Base-by-base conservation (phyloP, 2,329 filamentous ascomycete species). In the Ophiostoma australiae region DNA sequence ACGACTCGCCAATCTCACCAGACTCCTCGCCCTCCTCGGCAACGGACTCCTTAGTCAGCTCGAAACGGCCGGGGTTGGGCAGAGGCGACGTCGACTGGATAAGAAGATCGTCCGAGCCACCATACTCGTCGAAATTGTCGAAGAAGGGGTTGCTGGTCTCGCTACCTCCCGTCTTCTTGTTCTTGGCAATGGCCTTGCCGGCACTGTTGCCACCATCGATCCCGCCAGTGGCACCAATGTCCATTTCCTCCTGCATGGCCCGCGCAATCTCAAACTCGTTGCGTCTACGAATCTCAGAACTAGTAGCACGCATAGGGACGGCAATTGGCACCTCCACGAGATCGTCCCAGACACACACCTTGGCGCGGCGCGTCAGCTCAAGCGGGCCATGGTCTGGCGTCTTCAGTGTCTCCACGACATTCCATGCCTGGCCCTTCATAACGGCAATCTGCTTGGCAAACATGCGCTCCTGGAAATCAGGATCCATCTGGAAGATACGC, bases 341-440 rank as follows among this genome's bases (percentile, higher is more conserved):
- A 78, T 99, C 95, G 77, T 99, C 95, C 95, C 95, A 99, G 15
- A 99, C 94, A 76, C 93, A 97, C 23, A 99, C 94, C 76, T 94
- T 89, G 68, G 93, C 91, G 75, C 95, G 87, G 74, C 95, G 87
- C 4, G 95, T 98, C 70, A 99, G 86, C 80, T 91, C 95, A 23
- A 99, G 83, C 0, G 95, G 95, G 0, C 95, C 95, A 77, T 98
- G 94, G 77, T 98, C 95, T 0, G 88, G 84, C 23, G 91, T 91
- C 79, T 99, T 99, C 73, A 99, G 85, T 0, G 95, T 97, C 82
- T 99, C 95, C 4, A 99, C 95, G 0, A 99, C 95, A 78, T 99
- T 99, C 93, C 95, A 99, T 0, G 95, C 95, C 78, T 99, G 95
- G 13, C 95, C 95, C 81, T 99, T 99, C 93, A 99, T 97, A 72